Evolutionary conservation across 805 yeast genomes (phyloP).

Genomic region (Saturnispora serradocipensis): DNA sequence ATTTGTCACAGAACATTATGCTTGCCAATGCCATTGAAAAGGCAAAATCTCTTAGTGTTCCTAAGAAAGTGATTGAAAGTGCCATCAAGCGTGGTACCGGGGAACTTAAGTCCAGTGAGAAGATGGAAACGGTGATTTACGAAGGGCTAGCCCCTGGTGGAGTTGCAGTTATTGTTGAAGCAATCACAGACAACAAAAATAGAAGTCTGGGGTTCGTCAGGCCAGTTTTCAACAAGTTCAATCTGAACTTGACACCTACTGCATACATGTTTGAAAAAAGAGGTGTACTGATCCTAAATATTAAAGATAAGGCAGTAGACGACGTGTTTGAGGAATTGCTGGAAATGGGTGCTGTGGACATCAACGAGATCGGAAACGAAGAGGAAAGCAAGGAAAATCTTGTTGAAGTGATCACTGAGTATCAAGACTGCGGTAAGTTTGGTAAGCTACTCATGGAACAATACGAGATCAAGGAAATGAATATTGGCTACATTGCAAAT

Average conservation of each 20-base stretch:
- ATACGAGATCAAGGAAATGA: constrained; percentile 60
- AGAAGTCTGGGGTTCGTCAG: constrained; percentile 71
- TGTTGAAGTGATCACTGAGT: constrained; percentile 53
- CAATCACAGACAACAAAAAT: constrained; percentile 80
- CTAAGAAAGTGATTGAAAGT: constrained; percentile 77
- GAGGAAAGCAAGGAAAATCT: constrained; percentile 17
- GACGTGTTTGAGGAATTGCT: constrained; percentile 63
- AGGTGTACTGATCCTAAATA: constrained; percentile 58
- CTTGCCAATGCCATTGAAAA: constrained; percentile 66
- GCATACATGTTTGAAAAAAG: constrained; percentile 65
- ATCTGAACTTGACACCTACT: constrained; percentile 62
- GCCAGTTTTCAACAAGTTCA: constrained; percentile 62
- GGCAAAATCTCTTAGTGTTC: constrained; percentile 67
- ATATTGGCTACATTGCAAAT: constrained; percentile 58
- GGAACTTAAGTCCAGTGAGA: constrained; percentile 36
- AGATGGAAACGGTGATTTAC: constrained; percentile 51
- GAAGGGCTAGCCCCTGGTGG: constrained; percentile 95
- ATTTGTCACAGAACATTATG: constrained; percentile 49
- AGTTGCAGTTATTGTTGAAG: constrained; percentile 75
- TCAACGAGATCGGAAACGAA: constrained; percentile 25
- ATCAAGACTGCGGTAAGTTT: constrained; percentile 50
- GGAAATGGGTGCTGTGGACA: constrained; percentile 64
- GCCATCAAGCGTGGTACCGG: constrained; percentile 85
- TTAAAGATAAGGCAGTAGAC: constrained; percentile 38
- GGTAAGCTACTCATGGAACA: constrained; percentile 49